Percentiles rank a stretch among this genome's conserved stretches.
Evolutionary conservation across 2,329 filamentous ascomycete species (phyloP).

Genomic region (Scedosporium minutisporum): DNA sequence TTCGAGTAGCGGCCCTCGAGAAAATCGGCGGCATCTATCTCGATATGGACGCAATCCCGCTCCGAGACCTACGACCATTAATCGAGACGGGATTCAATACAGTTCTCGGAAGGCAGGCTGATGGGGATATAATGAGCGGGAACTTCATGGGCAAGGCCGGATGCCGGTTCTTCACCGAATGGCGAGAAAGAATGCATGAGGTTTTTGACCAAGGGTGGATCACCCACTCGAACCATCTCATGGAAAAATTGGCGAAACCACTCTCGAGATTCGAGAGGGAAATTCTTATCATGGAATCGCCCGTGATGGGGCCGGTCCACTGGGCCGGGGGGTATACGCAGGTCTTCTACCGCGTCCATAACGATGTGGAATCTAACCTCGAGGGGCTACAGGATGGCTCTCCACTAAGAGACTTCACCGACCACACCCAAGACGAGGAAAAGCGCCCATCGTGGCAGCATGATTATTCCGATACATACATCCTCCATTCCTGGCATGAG

Average conservation of each 20-base stretch:
- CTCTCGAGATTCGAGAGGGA: not conserved
- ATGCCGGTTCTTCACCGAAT: constrained; percentile 11
- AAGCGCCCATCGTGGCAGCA: not conserved
- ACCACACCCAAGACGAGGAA: not conserved
- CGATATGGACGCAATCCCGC: constrained; percentile 13
- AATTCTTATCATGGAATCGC: not conserved
- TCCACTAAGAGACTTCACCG: not conserved
- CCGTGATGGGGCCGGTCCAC: not conserved
- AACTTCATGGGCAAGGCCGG: constrained; percentile 14
- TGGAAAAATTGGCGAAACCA: not conserved
- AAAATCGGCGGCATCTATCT: constrained; percentile 15
- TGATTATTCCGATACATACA: not conserved
- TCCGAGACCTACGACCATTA: constrained; percentile 8
- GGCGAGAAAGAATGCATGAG: constrained; percentile 24
- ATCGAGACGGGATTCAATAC: constrained; percentile 13
- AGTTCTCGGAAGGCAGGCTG: constrained; percentile 11
- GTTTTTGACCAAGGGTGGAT: constrained; percentile 18
- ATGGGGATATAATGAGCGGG: constrained; percentile 14
- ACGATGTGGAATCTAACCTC: not conserved
- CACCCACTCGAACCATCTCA: constrained; percentile 16
- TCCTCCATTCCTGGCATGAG: not conserved
- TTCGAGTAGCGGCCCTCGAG: constrained; percentile 13
- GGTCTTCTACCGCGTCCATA: not conserved
- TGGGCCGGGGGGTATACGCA: not conserved
- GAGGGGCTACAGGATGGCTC: not conserved